Evolutionary conservation across 139 green algal genomes (phyloP).

Genomic region (Mesotaenium endlicherianum): DNA sequence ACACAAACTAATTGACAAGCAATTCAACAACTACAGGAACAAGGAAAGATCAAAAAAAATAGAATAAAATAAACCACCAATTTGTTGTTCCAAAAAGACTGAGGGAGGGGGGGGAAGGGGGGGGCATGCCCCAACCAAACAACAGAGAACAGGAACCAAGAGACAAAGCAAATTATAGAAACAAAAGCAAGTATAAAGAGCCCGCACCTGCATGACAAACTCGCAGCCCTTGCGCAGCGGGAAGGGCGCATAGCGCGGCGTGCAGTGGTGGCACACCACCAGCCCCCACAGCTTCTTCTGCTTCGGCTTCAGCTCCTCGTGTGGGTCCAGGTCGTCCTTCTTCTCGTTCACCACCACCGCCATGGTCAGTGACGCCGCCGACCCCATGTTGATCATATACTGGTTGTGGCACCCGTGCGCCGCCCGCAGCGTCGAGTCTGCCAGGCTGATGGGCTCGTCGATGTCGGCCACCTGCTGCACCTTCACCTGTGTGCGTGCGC

Average conservation of each 20-base stretch:
- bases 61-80: no score
- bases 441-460: conserved; percentile 22
- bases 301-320: neutral
- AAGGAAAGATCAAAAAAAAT: no score
- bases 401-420: conserved; percentile 42
- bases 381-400: conserved; percentile 54
- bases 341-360: conserved; percentile 34
- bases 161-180: no score
- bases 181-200: neutral
- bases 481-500: conserved; percentile 3
- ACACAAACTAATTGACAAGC: no score
- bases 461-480: conserved; percentile 1
- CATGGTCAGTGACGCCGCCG: conserved; percentile 26
- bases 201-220: conserved; percentile 39
- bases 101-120: no score
- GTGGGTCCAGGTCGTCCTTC: neutral
- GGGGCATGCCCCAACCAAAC: no score
- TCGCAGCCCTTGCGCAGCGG: conserved; percentile 26
- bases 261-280: conserved; percentile 37
- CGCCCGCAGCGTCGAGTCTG: conserved; percentile 33
- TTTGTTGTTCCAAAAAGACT: no score
- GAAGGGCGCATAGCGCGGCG: conserved; percentile 14
- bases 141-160: no score
- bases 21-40: no score
- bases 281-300: conserved; percentile 39